These are phyloP conservation scores for Takashimella tepidaria DNA, from an alignment of 1,284 basidiomycete species.

Conservation along the genomic window DNA sequence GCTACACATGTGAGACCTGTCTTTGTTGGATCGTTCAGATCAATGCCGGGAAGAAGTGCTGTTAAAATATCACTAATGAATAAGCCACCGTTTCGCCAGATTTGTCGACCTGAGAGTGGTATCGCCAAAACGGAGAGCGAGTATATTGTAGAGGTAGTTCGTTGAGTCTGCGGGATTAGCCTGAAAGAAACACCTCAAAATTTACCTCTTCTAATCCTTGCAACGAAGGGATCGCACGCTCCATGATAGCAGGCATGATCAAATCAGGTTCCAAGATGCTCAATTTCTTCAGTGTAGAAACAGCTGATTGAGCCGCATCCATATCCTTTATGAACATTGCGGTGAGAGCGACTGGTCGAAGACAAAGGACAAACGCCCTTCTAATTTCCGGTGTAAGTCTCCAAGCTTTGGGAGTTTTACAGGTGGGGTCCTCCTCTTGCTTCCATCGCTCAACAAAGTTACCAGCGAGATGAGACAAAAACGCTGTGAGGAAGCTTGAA, in stretches of 20 bases:
- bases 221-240: constrained; percentile 83
- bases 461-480: constrained; percentile 73
- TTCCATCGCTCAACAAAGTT: constrained; percentile 79
- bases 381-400: constrained; percentile 79
- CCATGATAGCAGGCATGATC: constrained; percentile 87
- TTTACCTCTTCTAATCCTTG: constrained; percentile 85
- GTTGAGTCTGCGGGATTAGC: constrained; percentile 59
- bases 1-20: constrained; percentile 53
- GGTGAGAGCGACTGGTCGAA: constrained; percentile 83
- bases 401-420: constrained; percentile 67
- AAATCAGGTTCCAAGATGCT: constrained; percentile 76
- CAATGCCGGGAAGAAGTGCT: constrained; percentile 67
- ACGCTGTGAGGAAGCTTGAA: constrained; percentile 57
- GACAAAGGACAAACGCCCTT: constrained; percentile 70
- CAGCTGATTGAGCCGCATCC: constrained; percentile 50
- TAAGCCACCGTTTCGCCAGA: constrained; percentile 75
- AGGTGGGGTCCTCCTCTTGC: constrained; percentile 73
- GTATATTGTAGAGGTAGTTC: constrained; percentile 84
- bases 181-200: constrained; percentile 7
- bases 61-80: constrained; percentile 85
- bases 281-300: constrained; percentile 51
- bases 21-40: constrained; percentile 86
- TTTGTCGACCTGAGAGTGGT: constrained; percentile 68
- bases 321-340: constrained; percentile 88
- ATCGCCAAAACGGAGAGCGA: constrained; percentile 76